These are phyloP conservation scores for Melaleuca alternifolia DNA, from an alignment of 345 rosid species.

Conservation along the genomic window DNA sequence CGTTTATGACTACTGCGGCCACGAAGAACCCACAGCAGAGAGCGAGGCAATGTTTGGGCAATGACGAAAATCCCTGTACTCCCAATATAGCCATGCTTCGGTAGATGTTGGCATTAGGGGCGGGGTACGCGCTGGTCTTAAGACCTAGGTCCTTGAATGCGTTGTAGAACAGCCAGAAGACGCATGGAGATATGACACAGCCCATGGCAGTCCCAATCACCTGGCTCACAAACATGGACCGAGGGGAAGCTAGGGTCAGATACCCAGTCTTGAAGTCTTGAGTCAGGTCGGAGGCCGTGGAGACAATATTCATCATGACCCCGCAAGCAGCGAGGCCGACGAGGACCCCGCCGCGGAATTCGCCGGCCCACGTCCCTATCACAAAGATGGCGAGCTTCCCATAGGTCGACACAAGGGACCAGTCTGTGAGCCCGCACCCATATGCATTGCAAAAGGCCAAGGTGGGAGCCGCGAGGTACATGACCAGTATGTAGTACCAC, in stretches of 20 bases:
- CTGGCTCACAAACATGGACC: constrained; percentile 2
- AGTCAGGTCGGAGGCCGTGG: constrained; percentile 59
- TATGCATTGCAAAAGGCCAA: constrained; percentile 79
- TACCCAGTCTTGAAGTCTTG: constrained; percentile 1
- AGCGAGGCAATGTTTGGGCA: constrained; percentile 63
- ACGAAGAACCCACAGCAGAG: constrained; percentile 53
- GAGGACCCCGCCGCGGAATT: constrained; percentile 49
- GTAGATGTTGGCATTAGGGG: constrained; percentile 19
- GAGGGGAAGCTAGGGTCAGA: not conserved
- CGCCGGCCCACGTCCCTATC: constrained; percentile 68
- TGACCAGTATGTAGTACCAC: constrained; percentile 63
- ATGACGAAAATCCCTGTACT: constrained; percentile 55
- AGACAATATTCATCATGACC: constrained; percentile 89
- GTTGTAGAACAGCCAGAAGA: constrained; percentile 5
- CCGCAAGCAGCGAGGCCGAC: constrained; percentile 85
- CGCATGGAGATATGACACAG: not conserved
- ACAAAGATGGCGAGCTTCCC: constrained; percentile 73
- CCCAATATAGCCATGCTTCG: constrained; percentile 65
- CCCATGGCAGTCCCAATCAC: not conserved
- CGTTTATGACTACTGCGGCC: constrained; percentile 47
- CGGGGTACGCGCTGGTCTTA: constrained; percentile 42
- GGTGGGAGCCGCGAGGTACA: constrained; percentile 52
- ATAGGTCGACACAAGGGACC: constrained; percentile 80
- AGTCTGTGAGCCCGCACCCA: constrained; percentile 80
- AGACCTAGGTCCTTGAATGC: constrained; percentile 35